Conservation (phyloP, 2,329 filamentous ascomycete genomes). For the Neopestalotiopsis sp. region DNA sequence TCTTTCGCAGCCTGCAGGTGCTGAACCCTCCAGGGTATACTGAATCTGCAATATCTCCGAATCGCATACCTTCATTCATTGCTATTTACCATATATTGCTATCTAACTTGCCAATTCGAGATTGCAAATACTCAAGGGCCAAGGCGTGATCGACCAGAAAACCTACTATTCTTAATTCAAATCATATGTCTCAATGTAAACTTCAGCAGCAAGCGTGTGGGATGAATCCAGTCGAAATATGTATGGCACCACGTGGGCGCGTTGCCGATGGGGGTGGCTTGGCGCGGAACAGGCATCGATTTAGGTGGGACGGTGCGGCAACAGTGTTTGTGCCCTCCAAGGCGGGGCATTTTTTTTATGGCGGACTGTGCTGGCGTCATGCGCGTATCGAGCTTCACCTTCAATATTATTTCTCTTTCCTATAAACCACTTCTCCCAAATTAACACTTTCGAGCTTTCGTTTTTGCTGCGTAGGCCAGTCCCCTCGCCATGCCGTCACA, state of each 20-base stretch:
- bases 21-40: no score
- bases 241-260: background rate
- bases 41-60: no score
- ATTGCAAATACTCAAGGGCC: no score
- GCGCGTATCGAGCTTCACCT: background rate
- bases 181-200: background rate
- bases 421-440: background rate
- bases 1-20: no score
- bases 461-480: background rate
- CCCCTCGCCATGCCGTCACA: background rate
- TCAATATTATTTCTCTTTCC: background rate
- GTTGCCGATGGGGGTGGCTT: background rate
- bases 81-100: no score
- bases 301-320: background rate
- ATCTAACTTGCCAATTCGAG: no score
- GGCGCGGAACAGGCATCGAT: background rate
- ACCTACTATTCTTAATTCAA: no score
- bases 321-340: background rate
- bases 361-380: background rate
- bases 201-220: background rate
- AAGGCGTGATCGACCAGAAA: no score
- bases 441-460: background rate
- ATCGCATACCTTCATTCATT: no score
- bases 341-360: background rate
- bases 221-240: background rate